These are phyloP conservation scores for Eudorina sp. DNA, from an alignment of 139 green algal species.

Conservation along the genomic window DNA sequence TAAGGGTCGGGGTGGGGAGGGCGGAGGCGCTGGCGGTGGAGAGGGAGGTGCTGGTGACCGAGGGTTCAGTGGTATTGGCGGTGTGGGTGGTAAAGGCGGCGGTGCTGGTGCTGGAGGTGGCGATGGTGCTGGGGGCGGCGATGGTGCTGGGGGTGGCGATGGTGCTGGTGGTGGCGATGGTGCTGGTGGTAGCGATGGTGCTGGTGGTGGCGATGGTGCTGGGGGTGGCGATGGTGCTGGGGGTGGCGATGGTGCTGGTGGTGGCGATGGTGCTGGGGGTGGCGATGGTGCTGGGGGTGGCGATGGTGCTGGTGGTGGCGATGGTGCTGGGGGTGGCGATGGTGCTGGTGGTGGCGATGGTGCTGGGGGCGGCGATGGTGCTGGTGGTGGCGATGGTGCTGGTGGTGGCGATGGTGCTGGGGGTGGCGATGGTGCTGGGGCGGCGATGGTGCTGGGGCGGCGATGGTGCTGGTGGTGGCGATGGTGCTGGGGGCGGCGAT, in stretches of 20 bases:
- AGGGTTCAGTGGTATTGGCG: background rate
- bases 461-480: background rate
- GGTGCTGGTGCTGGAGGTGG: background rate
- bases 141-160: background rate
- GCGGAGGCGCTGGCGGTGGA: background rate
- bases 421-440: background rate
- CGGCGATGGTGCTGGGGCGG: background rate
- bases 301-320: background rate
- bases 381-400: background rate
- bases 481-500: background rate
- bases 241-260: background rate
- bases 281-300: too few relatives aligned
- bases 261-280: background rate
- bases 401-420: background rate
- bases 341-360: too few relatives aligned
- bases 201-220: background rate
- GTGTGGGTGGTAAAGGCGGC: background rate
- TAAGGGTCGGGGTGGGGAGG: background rate
- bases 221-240: background rate
- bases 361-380: background rate
- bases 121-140: background rate
- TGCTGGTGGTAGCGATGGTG: background rate
- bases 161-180: background rate
- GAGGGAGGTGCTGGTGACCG: background rate
- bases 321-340: too few relatives aligned